These are phyloP conservation scores for Pseudonitzschia multiseries DNA, from an alignment of 108 stramenopile genomes.

Conservation along the genomic window DNA sequence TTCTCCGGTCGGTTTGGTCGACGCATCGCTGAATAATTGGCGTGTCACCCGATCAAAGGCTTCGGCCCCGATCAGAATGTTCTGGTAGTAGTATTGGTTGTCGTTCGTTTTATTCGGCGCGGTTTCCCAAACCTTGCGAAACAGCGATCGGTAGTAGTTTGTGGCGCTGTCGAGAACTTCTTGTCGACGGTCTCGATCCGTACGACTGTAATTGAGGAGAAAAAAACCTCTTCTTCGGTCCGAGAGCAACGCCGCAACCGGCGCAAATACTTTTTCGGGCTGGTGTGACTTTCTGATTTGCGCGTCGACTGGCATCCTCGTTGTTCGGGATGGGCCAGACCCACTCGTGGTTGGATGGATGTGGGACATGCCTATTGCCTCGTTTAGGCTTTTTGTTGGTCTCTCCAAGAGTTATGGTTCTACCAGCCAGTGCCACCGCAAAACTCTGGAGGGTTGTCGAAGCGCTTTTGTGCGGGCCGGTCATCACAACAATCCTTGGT, in stretches of 20 bases:
- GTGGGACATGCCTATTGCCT: neutral
- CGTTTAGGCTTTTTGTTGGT: neutral
- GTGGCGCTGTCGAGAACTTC: neutral
- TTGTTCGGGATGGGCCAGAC: neutral
- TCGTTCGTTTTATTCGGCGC: neutral
- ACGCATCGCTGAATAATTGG: no score
- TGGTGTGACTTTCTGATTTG: neutral
- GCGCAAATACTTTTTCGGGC: neutral
- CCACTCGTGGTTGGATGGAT: neutral
- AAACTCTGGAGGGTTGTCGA: conserved; percentile 2
- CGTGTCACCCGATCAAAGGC: conserved; percentile 20
- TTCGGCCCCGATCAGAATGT: conserved; percentile 19
- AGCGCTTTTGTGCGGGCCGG: conserved; percentile 17
- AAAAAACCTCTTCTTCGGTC: neutral
- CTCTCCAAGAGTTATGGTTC: neutral
- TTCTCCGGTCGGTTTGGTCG: neutral
- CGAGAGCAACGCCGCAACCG: neutral
- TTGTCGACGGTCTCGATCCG: neutral
- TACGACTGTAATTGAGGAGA: neutral
- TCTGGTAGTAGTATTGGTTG: neutral
- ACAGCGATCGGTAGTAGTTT: neutral
- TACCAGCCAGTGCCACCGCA: neutral
- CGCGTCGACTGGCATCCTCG: neutral
- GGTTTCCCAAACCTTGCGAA: conserved; percentile 2
- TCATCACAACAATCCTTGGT: neutral